A percentile compares a stretch with the other conserved stretches of the same genome.
phyloP scores from a whole-genome alignment of 2,329 filamentous ascomycete genomes.

The Phoma sp. region DNA sequence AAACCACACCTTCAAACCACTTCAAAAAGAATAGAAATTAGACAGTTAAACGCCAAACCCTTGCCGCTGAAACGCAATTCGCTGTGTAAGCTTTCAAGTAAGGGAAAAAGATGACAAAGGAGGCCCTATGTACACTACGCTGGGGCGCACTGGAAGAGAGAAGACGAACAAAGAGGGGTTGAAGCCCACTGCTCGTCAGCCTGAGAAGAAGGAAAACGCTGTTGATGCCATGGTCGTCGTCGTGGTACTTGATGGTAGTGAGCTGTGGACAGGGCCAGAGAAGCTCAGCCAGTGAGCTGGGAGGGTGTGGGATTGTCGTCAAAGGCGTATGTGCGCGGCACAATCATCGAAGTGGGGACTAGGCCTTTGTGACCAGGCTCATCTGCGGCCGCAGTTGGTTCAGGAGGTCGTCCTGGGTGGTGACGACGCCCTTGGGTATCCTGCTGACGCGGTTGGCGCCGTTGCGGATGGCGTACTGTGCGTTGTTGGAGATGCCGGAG shows the following conservation, averaged over 20 bases:
- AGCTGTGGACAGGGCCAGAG: conserved; percentile 31
- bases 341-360: conserved; percentile 16
- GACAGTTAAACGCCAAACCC: conserved; percentile 12
- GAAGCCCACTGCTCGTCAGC: no score
- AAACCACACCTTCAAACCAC: not conserved
- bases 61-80: conserved; percentile 14
- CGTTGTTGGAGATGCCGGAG: conserved; percentile 76
- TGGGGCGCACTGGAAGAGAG: conserved; percentile 7
- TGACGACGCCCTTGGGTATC: conserved; percentile 81
- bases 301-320: conserved; percentile 30
- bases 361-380: conserved; percentile 53
- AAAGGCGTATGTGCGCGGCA: conserved; percentile 19
- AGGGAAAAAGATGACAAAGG: not conserved
- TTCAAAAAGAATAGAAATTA: conserved; percentile 13
- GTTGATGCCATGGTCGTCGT: conserved; percentile 17
- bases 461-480: conserved; percentile 71
- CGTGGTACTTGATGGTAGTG: conserved; percentile 22
- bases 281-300: conserved; percentile 45
- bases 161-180: not conserved
- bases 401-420: conserved; percentile 72
- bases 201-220: not conserved
- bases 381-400: conserved; percentile 64
- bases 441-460: conserved; percentile 88
- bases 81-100: not conserved
- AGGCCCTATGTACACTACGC: conserved; percentile 19